Evolutionary conservation across 2,329 filamentous ascomycete species (phyloP).

Genomic region (Dothistroma septosporum): DNA sequence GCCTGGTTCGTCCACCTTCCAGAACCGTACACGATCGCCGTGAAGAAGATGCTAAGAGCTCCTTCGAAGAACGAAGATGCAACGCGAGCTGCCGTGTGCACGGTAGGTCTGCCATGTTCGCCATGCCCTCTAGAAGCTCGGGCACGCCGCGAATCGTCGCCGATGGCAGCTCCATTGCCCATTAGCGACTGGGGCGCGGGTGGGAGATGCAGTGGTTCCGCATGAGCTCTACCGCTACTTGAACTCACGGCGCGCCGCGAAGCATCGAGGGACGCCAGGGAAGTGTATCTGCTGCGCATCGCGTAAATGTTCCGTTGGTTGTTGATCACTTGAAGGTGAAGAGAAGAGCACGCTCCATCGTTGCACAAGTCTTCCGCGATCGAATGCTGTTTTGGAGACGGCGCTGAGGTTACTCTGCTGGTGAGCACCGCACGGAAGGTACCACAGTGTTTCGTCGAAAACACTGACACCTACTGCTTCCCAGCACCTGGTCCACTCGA

Average conservation of each 20-base stretch:
- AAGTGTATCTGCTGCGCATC: no score
- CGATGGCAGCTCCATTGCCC: not conserved
- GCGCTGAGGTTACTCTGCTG: not conserved
- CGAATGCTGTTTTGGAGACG: not conserved
- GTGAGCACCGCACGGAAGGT: not conserved
- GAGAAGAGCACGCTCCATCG: not conserved
- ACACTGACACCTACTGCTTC: not conserved
- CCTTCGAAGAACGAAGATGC: not conserved
- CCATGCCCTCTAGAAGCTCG: not conserved
- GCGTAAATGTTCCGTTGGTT: not conserved
- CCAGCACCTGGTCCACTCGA: not conserved
- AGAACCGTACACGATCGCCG: not conserved
- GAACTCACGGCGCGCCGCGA: not conserved
- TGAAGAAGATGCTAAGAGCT: not conserved
- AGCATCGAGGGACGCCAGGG: not conserved
- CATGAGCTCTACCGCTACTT: not conserved
- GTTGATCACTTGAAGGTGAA: not conserved
- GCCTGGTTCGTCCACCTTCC: not conserved
- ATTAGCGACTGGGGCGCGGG: not conserved
- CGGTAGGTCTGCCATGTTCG: not conserved
- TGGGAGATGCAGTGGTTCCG: not conserved
- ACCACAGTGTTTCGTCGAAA: not conserved
- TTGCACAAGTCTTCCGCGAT: not conserved
- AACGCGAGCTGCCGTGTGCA: not conserved
- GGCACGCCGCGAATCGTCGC: not conserved